Conservation (phyloP, 208 protist species). For the Leishmania martiniquensis region DNA sequence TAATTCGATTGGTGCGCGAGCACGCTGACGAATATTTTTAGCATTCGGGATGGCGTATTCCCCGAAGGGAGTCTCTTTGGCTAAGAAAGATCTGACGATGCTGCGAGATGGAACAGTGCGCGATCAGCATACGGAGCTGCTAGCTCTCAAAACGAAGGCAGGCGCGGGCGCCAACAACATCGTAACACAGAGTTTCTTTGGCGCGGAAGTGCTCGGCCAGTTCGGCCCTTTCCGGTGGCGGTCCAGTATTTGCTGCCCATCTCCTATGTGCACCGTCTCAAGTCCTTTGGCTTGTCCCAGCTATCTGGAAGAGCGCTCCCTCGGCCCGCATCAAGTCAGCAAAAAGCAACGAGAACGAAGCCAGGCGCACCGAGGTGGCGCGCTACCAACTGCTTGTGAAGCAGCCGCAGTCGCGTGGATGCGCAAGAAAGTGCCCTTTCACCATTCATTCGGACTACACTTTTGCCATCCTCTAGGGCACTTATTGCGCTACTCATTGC, state of each 20-base stretch:
- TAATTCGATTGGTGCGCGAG: constrained; percentile 90
- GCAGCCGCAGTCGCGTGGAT: constrained; percentile 67
- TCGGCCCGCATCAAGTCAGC: constrained; percentile 27
- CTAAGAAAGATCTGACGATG: constrained; percentile 22
- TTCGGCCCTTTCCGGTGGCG: constrained; percentile 68
- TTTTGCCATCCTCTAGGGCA: constrained; percentile 61
- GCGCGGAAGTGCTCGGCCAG: constrained; percentile 72
- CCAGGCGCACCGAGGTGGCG: constrained; percentile 32
- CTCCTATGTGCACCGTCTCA: constrained; percentile 42
- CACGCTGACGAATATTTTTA: constrained; percentile 94
- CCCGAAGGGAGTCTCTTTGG: constrained; percentile 59
- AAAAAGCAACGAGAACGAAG: constrained; percentile 55
- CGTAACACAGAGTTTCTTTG: constrained; percentile 96
- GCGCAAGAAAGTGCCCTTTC: constrained; percentile 94
- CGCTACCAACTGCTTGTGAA: constrained; percentile 77
- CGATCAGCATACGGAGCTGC: constrained; percentile 66
- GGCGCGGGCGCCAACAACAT: constrained; percentile 95
- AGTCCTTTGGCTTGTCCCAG: constrained; percentile 60
- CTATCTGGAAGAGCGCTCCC: constrained; percentile 58
- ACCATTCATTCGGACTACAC: constrained; percentile 94
- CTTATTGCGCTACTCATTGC: constrained; percentile 39
- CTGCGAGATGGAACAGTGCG: background rate
- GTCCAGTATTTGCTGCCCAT: constrained; percentile 90
- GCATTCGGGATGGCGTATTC: constrained; percentile 84
- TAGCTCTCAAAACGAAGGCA: constrained; percentile 91